A percentile compares a stretch with the other conserved stretches of the same genome.
These are phyloP conservation scores for Sanghuangporus baumii DNA, from an alignment of 1,284 basidiomycete species.

Conservation along the genomic window DNA sequence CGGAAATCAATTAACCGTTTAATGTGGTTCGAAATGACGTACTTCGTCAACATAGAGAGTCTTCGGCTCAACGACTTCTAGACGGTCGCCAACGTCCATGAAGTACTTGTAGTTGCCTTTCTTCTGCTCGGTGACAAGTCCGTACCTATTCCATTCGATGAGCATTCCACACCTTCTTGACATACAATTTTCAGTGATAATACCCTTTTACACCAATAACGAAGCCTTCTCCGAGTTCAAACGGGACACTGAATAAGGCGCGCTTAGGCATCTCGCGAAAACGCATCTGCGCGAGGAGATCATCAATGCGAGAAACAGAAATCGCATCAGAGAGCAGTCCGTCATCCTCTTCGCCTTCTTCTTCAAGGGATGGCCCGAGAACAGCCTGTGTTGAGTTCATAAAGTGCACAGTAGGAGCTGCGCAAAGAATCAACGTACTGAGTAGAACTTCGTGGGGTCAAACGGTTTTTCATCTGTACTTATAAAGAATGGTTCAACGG, in stretches of 20 bases:
- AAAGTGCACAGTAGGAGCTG: not conserved
- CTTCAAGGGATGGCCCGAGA: conserved; percentile 46
- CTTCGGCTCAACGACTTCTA: conserved; percentile 66
- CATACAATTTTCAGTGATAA: not conserved
- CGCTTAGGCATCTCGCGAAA: conserved; percentile 86
- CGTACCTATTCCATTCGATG: conserved; percentile 51
- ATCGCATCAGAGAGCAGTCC: conserved; percentile 57
- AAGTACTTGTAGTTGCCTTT: conserved; percentile 80
- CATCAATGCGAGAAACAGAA: conserved; percentile 67
- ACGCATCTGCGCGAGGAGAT: conserved; percentile 78
- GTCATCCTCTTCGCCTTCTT: conserved; percentile 42
- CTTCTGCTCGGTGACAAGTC: conserved; percentile 79
- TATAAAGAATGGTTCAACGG: conserved; percentile 92
- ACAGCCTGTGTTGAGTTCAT: conserved; percentile 44
- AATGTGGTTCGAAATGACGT: conserved; percentile 20
- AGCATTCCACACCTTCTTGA: not conserved
- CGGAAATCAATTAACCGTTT: not conserved
- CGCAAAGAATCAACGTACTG: conserved; percentile 43
- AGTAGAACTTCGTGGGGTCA: conserved; percentile 77
- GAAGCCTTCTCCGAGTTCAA: conserved; percentile 77
- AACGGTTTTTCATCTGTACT: conserved; percentile 66
- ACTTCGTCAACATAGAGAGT: conserved; percentile 81
- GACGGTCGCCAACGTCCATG: conserved; percentile 68
- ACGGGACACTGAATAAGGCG: conserved; percentile 77
- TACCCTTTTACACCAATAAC: conserved; percentile 90